Evolutionary conservation across 768 basidiomycete species (phyloP).

Genomic region (Boletus sp.): DNA sequence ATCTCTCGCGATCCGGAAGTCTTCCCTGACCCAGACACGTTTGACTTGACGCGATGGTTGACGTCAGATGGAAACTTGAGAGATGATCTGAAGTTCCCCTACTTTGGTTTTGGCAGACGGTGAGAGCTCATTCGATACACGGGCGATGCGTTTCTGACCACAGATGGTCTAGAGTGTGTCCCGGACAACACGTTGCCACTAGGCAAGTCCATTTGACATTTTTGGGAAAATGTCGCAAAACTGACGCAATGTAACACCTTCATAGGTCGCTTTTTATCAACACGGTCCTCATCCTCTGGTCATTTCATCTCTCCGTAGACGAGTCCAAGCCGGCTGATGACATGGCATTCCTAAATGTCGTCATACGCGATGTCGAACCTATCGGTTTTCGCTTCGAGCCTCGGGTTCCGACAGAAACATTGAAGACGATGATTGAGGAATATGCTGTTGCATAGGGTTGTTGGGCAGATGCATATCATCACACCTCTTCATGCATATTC

Average conservation of each 20-base stretch:
- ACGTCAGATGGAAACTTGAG: constrained; percentile 26
- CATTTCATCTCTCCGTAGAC: constrained; percentile 51
- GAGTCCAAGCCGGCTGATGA: constrained; percentile 51
- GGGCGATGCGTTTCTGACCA: background rate
- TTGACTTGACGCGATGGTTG: constrained; percentile 36
- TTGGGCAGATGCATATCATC: background rate
- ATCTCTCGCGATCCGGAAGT: constrained; percentile 38
- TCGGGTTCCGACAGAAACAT: constrained; percentile 20
- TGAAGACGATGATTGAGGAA: constrained; percentile 3
- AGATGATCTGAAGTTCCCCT: constrained; percentile 46
- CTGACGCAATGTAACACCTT: background rate
- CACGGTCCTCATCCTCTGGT: constrained; percentile 58
- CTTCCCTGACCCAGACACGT: constrained; percentile 37
- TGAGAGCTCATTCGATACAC: constrained; percentile 1
- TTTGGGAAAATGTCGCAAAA: background rate
- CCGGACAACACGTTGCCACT: constrained; percentile 53
- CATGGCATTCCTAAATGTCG: constrained; percentile 44
- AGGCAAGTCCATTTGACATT: constrained; percentile 27
- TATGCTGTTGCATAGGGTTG: background rate
- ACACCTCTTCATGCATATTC: background rate
- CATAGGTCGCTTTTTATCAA: constrained; percentile 59
- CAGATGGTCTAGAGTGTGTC: constrained; percentile 45
- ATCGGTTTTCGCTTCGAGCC: constrained; percentile 56
- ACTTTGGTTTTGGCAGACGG: constrained; percentile 52
- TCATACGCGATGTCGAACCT: constrained; percentile 33